Evolutionary conservation across 352 stramenopile genomes (phyloP).

Genomic region (Globisporangium megalacanthum): DNA sequence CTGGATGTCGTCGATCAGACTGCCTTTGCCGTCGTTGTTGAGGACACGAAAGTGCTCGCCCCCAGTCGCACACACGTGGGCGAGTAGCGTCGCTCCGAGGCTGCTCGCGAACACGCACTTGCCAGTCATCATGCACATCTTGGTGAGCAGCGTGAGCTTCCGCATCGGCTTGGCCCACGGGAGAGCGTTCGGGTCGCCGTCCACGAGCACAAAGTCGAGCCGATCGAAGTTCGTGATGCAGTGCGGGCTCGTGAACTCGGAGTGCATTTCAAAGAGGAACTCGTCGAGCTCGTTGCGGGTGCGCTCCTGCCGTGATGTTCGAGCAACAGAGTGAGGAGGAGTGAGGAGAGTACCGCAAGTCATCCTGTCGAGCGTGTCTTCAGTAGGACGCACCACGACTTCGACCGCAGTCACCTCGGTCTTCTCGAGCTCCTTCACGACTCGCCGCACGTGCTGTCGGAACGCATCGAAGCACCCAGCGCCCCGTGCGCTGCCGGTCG

Average conservation of each 20-base stretch:
- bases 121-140: slow-evolving; percentile 88
- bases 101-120: slow-evolving; percentile 73
- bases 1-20: slow-evolving; percentile 32
- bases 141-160: slow-evolving; percentile 56
- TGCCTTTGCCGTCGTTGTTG: slow-evolving; percentile 58
- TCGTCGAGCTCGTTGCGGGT: slow-evolving; percentile 56
- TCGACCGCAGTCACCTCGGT: slow-evolving; percentile 57
- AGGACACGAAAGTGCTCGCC: slow-evolving; percentile 54
- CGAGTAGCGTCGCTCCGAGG: slow-evolving; percentile 49
- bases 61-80: slow-evolving; percentile 68
- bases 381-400: slow-evolving; percentile 47
- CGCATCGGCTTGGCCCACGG: slow-evolving; percentile 57
- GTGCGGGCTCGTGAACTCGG: slow-evolving; percentile 50
- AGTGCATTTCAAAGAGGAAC: slow-evolving; percentile 76
- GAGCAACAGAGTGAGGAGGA: neutral
- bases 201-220: slow-evolving; percentile 78
- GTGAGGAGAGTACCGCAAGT: slow-evolving; percentile 1
- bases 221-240: slow-evolving; percentile 76
- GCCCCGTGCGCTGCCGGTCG: slow-evolving; percentile 31
- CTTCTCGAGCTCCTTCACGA: slow-evolving; percentile 54
- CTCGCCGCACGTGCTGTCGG: slow-evolving; percentile 34
- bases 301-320: slow-evolving; percentile 33
- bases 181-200: slow-evolving; percentile 53
- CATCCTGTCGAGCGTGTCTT: neutral
- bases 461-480: slow-evolving; percentile 46